These are phyloP conservation scores for Candida albicans DNA, from an alignment of 1,139 yeast species.

Conservation along the genomic window DNA sequence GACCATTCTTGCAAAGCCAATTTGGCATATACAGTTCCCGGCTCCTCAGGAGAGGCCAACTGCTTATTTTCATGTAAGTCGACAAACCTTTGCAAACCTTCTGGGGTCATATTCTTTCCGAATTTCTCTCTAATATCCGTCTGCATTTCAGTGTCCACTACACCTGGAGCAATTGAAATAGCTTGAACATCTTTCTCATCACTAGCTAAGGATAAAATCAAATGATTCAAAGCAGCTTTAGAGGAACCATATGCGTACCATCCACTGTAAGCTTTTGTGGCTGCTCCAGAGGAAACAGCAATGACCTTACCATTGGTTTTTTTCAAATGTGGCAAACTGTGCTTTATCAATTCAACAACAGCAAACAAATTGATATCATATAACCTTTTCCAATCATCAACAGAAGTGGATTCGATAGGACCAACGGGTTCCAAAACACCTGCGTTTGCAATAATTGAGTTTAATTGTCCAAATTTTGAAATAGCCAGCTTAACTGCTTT, in stretches of 20 bases:
- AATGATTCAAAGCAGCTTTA: slow-evolving; percentile 84
- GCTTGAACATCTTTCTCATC: slow-evolving; percentile 65
- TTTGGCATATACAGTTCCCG: slow-evolving; percentile 67
- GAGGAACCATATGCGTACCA: slow-evolving; percentile 93
- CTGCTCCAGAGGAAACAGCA: slow-evolving; percentile 86
- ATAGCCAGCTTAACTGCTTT: slow-evolving; percentile 51
- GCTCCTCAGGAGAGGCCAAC: slow-evolving; percentile 64
- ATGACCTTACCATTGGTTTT: slow-evolving; percentile 60
- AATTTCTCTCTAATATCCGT: slow-evolving; percentile 62
- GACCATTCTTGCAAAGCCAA: slow-evolving; percentile 62
- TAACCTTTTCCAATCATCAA: slow-evolving; percentile 59
- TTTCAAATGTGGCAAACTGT: slow-evolving; percentile 60
- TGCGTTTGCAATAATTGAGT: slow-evolving; percentile 81
- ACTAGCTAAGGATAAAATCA: slow-evolving; percentile 61
- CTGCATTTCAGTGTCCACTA: slow-evolving; percentile 90
- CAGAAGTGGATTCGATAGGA: slow-evolving; percentile 47
- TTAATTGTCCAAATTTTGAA: slow-evolving; percentile 56
- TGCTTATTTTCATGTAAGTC: slow-evolving; percentile 55
- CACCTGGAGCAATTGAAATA: slow-evolving; percentile 87
- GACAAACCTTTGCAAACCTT: slow-evolving; percentile 56
- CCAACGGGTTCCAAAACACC: slow-evolving; percentile 84
- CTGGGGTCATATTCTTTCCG: slow-evolving; percentile 56
- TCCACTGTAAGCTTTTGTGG: slow-evolving; percentile 57
- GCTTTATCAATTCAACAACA: slow-evolving; percentile 59
- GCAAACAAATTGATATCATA: slow-evolving; percentile 83